phyloP scores from a whole-genome alignment of 306 rosid species.

The Acmispon strigosus region DNA sequence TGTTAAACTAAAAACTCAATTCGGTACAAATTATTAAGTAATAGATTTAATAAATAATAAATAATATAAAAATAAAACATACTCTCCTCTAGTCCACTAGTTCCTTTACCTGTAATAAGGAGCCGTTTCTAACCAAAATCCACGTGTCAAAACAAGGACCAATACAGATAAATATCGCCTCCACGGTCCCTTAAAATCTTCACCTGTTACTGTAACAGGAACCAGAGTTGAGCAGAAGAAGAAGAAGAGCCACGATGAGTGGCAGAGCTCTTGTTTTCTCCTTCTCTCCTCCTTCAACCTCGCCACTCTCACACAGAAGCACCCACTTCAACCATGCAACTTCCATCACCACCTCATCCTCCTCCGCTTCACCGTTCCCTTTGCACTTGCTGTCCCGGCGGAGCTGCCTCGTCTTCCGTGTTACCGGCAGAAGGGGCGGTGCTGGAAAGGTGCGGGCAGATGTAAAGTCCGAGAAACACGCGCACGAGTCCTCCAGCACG shows the following conservation, averaged over 20 bases:
- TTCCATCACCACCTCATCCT: background rate
- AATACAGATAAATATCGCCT: constrained; percentile 44
- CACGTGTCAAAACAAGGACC: constrained; percentile 57
- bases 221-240: background rate
- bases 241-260: constrained; percentile 24
- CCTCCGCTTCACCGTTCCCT: background rate
- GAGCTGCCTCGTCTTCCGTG: constrained; percentile 17
- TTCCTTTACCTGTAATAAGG: no score
- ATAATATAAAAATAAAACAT: no score
- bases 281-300: constrained; percentile 36
- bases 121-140: background rate
- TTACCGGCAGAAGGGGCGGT: constrained; percentile 21
- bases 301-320: constrained; percentile 20
- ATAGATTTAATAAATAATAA: no score
- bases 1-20: no score
- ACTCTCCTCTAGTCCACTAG: no score
- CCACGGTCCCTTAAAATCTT: background rate
- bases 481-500: constrained; percentile 32
- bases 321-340: background rate
- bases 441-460: constrained; percentile 54
- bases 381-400: background rate
- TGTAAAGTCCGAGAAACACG: constrained; percentile 54
- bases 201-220: background rate
- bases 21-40: no score
- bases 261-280: constrained; percentile 61